Percentiles rank a stretch among this genome's conserved stretches.
Evolutionary conservation across 148 eudicot genomes (phyloP).

Genomic region (Rhododendron molle): DNA sequence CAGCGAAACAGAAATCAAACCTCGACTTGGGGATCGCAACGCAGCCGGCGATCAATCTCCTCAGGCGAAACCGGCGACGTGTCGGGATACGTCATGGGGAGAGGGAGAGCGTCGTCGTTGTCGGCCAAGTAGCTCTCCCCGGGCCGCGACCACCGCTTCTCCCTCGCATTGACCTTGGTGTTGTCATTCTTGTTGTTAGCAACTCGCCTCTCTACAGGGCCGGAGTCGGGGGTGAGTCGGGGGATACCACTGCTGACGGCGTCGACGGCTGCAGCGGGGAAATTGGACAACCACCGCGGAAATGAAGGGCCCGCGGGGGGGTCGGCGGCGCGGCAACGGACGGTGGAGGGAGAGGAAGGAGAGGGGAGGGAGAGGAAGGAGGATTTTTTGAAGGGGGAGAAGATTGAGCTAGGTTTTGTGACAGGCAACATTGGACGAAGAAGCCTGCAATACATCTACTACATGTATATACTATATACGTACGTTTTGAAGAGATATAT

Average conservation of each 20-base stretch:
- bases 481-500: background rate
- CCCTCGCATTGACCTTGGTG: slow-evolving; percentile 39
- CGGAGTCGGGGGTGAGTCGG: slow-evolving; percentile 21
- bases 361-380: slow-evolving; percentile 18
- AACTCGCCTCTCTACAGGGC: slow-evolving; percentile 14
- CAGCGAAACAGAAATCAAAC: slow-evolving; percentile 24
- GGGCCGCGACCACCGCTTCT: slow-evolving; percentile 63
- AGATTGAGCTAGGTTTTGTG: slow-evolving; percentile 33
- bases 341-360: slow-evolving; percentile 20
- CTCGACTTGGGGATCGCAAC: slow-evolving; percentile 60
- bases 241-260: background rate
- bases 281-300: slow-evolving; percentile 40
- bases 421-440: slow-evolving; percentile 38
- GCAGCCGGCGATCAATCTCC: slow-evolving; percentile 61
- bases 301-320: slow-evolving; percentile 26
- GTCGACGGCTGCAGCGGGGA: slow-evolving; percentile 30
- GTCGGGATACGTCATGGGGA: slow-evolving; percentile 82
- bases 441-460: background rate
- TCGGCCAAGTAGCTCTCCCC: slow-evolving; percentile 77
- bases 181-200: background rate
- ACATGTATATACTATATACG: background rate
- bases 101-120: slow-evolving; percentile 66
- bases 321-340: slow-evolving; percentile 46
- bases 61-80: slow-evolving; percentile 55
- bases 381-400: slow-evolving; percentile 23